Evolutionary conservation across 2,329 filamentous ascomycete species (phyloP).

Genomic region (Fusarium verrucosum): DNA sequence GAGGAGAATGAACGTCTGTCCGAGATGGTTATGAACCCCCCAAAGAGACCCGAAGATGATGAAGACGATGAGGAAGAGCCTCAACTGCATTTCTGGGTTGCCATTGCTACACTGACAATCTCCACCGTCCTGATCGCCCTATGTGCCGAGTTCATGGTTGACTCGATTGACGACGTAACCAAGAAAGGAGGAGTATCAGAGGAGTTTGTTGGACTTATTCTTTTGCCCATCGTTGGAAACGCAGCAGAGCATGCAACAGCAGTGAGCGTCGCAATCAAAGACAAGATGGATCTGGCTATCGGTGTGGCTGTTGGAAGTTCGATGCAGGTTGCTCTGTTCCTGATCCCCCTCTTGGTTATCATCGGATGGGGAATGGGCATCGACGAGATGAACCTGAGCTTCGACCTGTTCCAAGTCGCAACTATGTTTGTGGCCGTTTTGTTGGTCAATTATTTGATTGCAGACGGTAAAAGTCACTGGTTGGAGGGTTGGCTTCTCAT

Average conservation of each 20-base stretch:
- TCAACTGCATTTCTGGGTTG: slow-evolving; percentile 75
- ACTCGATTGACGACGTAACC: slow-evolving; percentile 75
- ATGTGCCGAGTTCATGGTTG: slow-evolving; percentile 82
- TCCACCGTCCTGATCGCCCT: slow-evolving; percentile 83
- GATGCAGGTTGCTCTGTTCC: slow-evolving; percentile 82
- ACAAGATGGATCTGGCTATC: slow-evolving; percentile 86
- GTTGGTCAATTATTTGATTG: slow-evolving; percentile 85
- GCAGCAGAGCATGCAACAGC: slow-evolving; percentile 84
- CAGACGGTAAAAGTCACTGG: slow-evolving; percentile 85
- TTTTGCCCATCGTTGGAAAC: slow-evolving; percentile 84
- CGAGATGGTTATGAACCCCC: slow-evolving; percentile 55
- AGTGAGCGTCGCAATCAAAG: slow-evolving; percentile 81
- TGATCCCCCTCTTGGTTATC: slow-evolving; percentile 79
- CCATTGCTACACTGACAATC: slow-evolving; percentile 74
- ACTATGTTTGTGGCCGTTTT: slow-evolving; percentile 85
- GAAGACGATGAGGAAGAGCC: slow-evolving; percentile 77
- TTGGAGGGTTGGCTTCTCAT: slow-evolving; percentile 81
- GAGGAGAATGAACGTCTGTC: slow-evolving; percentile 58
- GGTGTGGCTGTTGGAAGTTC: slow-evolving; percentile 82
- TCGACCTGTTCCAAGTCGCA: slow-evolving; percentile 89
- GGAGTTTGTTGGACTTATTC: slow-evolving; percentile 82
- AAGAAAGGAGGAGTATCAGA: slow-evolving; percentile 68
- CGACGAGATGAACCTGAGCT: slow-evolving; percentile 81
- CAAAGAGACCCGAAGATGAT: slow-evolving; percentile 55
- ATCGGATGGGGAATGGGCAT: slow-evolving; percentile 79